Conservation (phyloP, 345 rosid species). For the Citrus cavaleriei region DNA sequence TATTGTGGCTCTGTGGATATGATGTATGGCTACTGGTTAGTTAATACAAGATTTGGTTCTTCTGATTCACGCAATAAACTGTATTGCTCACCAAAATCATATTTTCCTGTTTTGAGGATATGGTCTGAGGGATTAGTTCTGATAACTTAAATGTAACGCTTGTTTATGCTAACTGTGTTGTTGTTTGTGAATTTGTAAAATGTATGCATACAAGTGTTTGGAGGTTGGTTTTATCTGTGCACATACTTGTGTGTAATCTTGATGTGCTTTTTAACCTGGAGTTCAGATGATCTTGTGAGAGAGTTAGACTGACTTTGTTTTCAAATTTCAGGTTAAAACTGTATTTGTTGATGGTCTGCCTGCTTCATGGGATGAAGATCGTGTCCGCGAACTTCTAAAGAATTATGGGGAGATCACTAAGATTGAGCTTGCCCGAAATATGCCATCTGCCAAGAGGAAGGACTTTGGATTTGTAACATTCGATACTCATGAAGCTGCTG, state of each 20-base stretch:
- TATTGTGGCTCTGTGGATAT: background rate
- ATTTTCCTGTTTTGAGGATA: background rate
- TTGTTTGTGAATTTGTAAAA: background rate
- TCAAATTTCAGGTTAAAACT: conserved; percentile 70
- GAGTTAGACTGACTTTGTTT: conserved; percentile 7
- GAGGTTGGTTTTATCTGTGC: background rate
- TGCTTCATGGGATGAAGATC: conserved; percentile 94
- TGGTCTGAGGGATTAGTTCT: background rate
- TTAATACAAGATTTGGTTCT: background rate
- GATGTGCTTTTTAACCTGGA: background rate
- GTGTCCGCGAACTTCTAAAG: conserved; percentile 62
- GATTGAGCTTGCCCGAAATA: conserved; percentile 94
- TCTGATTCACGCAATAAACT: background rate
- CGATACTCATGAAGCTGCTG: conserved; percentile 90
- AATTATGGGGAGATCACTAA: conserved; percentile 78
- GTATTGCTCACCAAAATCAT: background rate
- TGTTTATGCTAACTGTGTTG: background rate
- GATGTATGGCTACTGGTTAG: background rate
- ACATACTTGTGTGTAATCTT: background rate
- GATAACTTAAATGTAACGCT: background rate
- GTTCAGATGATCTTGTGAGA: background rate
- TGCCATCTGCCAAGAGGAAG: conserved; percentile 97
- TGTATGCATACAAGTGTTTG: background rate
- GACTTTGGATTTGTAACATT: conserved; percentile 98
- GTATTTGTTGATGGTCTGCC: conserved; percentile 88